Evolutionary conservation across 176 grass and related monocot genomes (phyloP).

Genomic region (maize (Zea mays)): DNA sequence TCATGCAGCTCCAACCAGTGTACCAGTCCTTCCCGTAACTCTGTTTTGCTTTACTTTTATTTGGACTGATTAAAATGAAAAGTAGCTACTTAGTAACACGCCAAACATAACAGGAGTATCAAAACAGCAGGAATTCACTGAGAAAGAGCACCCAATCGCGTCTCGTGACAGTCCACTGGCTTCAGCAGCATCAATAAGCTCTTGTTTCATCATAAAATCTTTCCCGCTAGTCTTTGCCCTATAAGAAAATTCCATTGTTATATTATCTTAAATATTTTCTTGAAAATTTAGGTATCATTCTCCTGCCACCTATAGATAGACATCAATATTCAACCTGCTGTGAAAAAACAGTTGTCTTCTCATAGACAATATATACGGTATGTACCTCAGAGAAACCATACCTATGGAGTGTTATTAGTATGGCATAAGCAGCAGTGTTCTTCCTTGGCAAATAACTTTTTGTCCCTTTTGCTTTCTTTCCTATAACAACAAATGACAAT

Average conservation of each 20-base stretch:
- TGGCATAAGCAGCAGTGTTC: constrained; percentile 72
- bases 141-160: constrained; percentile 62
- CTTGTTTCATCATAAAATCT: constrained; percentile 72
- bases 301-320: constrained; percentile 7
- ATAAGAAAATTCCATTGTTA: background rate
- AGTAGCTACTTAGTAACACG: constrained; percentile 13
- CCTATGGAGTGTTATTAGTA: constrained; percentile 80
- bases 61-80: constrained; percentile 52
- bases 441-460: constrained; percentile 69
- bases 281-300: constrained; percentile 11
- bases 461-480: constrained; percentile 56
- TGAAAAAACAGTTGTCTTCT: background rate
- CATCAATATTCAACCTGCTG: background rate
- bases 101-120: constrained; percentile 19
- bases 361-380: background rate
- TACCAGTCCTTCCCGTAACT: constrained; percentile 67
- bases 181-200: constrained; percentile 89
- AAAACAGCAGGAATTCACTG: constrained; percentile 8
- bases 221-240: constrained; percentile 60
- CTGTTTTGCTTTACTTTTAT: constrained; percentile 68
- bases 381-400: constrained; percentile 30
- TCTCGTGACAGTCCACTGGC: constrained; percentile 71
- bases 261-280: constrained; percentile 6
- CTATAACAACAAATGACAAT: constrained; percentile 30
- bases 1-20: constrained; percentile 92